phyloP scores from a whole-genome alignment of 1,284 basidiomycete species.

The Sanghuangporus weigelae region DNA sequence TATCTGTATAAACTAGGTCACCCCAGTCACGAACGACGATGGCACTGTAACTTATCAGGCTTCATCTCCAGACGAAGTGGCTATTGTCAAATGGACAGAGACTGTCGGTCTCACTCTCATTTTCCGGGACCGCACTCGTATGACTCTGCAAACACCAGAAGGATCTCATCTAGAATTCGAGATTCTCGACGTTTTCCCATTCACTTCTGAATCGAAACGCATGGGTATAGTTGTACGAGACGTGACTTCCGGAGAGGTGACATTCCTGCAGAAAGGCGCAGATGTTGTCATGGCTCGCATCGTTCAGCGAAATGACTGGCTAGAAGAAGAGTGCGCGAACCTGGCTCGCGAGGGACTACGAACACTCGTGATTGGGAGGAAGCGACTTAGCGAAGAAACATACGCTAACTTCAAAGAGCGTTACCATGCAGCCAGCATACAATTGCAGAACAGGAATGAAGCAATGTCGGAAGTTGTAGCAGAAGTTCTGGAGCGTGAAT shows the following conservation, averaged over 20 bases:
- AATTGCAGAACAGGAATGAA: constrained; percentile 75
- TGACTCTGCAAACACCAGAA: constrained; percentile 70
- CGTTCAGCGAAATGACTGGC: constrained; percentile 96
- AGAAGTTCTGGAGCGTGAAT: constrained; percentile 79
- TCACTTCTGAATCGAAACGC: constrained; percentile 97
- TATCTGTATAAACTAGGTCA: constrained; percentile 56
- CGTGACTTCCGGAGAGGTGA: constrained; percentile 66
- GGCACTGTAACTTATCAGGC: constrained; percentile 95
- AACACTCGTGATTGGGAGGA: constrained; percentile 89
- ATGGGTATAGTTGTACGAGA: constrained; percentile 98
- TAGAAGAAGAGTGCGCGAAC: constrained; percentile 97
- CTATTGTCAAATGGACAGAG: constrained; percentile 98
- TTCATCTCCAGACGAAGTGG: constrained; percentile 97
- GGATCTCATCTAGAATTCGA: constrained; percentile 69
- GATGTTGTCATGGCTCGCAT: constrained; percentile 96
- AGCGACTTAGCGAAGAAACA: constrained; percentile 62
- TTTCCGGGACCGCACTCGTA: constrained; percentile 83
- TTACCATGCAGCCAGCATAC: constrained; percentile 78
- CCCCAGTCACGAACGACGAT: constrained; percentile 92
- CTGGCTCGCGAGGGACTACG: constrained; percentile 97
- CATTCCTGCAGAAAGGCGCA: constrained; percentile 95
- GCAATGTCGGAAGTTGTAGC: constrained; percentile 74
- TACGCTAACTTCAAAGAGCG: constrained; percentile 73
- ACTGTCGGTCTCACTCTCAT: constrained; percentile 88
- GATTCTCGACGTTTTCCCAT: constrained; percentile 93